Conservation (phyloP, 225 moss, liverwort and hornwort species). For the Antitrichia curtipendula region DNA sequence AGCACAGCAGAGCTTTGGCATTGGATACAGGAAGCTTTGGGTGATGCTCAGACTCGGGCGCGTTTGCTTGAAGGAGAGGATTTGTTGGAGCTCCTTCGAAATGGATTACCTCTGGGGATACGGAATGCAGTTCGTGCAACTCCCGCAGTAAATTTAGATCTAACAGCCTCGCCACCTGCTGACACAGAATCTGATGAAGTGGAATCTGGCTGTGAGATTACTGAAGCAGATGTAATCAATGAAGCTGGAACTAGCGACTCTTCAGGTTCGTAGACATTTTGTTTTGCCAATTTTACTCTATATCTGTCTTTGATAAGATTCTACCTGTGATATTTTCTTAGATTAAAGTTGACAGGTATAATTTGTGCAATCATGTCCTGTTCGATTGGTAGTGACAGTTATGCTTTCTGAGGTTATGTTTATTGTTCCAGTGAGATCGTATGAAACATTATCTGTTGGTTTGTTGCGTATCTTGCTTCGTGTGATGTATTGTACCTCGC, state of each 20-base stretch:
- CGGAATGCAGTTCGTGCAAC: slow-evolving; percentile 48
- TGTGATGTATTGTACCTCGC: background rate
- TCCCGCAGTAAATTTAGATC: slow-evolving; percentile 10
- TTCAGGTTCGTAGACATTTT: slow-evolving; percentile 18
- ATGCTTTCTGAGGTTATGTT: background rate
- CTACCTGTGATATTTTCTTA: background rate
- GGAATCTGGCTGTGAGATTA: slow-evolving; percentile 41
- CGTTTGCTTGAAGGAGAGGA: slow-evolving; percentile 77
- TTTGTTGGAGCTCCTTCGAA: slow-evolving; percentile 73
- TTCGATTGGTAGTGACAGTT: background rate
- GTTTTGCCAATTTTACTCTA: background rate
- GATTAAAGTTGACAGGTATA: background rate
- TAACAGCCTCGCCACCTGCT: slow-evolving; percentile 21
- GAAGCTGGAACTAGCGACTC: slow-evolving; percentile 47
- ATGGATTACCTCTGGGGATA: slow-evolving; percentile 72
- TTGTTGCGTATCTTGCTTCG: background rate
- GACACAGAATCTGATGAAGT: slow-evolving; percentile 32
- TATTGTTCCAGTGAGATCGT: background rate
- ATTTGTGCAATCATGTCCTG: background rate
- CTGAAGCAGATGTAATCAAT: slow-evolving; percentile 54
- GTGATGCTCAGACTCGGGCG: slow-evolving; percentile 54
- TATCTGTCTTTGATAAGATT: background rate
- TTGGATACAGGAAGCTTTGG: slow-evolving; percentile 84
- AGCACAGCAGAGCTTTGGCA: slow-evolving; percentile 68
- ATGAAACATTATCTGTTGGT: background rate